Conservation (phyloP, 2,329 filamentous ascomycete genomes). For the Emergomyces pasteurianus region DNA sequence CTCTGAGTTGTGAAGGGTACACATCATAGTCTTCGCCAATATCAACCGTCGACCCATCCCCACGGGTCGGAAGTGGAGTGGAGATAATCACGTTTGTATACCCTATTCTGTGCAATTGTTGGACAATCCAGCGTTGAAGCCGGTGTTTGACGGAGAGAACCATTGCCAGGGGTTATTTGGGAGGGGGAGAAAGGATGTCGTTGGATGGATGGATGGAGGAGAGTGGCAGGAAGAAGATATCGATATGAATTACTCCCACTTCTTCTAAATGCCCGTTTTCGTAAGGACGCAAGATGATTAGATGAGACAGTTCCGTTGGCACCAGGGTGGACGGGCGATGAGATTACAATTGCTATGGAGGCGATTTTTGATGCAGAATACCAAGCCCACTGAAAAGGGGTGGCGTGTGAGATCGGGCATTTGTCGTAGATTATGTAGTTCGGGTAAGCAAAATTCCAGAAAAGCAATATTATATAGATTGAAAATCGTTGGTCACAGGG, state of each 20-base stretch:
- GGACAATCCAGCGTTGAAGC: conserved; percentile 1
- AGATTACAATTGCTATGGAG: not conserved
- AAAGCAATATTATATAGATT: not conserved
- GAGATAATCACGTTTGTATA: not conserved
- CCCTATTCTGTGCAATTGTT: not conserved
- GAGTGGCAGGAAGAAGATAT: not conserved
- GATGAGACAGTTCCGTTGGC: not conserved
- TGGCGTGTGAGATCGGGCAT: not conserved
- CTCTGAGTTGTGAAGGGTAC: not conserved
- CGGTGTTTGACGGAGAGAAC: conserved; percentile 1
- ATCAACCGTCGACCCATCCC: conserved; percentile 1
- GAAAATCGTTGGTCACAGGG: not conserved
- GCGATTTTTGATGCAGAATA: not conserved
- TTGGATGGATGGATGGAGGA: not conserved
- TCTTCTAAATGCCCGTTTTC: not conserved
- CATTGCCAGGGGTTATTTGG: not conserved
- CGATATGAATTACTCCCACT: not conserved
- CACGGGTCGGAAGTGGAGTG: not conserved
- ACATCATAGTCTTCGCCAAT: not conserved
- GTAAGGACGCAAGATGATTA: not conserved
- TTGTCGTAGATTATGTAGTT: not conserved
- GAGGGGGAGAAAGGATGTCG: not conserved
- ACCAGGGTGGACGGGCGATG: not conserved
- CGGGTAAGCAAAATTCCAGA: not conserved
- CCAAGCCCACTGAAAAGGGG: not conserved